Evolutionary conservation across 2,329 filamentous ascomycete genomes (phyloP).

Genomic region (Stenocarpella maydis): DNA sequence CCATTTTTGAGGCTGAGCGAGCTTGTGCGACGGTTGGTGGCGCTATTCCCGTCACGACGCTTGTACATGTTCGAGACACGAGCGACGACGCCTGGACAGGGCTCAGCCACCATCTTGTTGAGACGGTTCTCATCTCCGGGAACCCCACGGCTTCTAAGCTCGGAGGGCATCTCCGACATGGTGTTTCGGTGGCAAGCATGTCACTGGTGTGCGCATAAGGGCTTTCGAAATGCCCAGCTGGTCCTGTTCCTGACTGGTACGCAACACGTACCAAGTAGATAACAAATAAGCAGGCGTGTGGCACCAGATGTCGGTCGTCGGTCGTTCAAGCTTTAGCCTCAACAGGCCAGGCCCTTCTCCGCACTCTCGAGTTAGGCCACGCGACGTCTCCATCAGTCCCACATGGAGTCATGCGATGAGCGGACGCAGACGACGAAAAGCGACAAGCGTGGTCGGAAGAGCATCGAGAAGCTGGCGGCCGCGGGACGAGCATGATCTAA

Average conservation of each 20-base stretch:
- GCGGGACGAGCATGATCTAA: slow-evolving; percentile 4
- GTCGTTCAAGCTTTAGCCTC: slow-evolving; percentile 27
- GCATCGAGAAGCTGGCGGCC: slow-evolving; percentile 10
- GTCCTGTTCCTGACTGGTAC: not conserved
- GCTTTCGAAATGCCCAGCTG: not conserved
- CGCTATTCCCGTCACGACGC: slow-evolving; percentile 23
- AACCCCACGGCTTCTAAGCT: not conserved
- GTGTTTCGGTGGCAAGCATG: not conserved
- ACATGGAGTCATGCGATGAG: slow-evolving; percentile 32
- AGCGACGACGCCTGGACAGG: not conserved
- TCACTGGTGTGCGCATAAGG: not conserved
- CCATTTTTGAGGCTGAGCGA: slow-evolving; percentile 29
- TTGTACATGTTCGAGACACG: slow-evolving; percentile 17
- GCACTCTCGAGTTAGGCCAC: slow-evolving; percentile 25
- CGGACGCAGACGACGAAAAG: slow-evolving; percentile 28
- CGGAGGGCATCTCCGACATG: not conserved
- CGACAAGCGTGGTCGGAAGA: slow-evolving; percentile 23
- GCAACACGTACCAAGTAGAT: not conserved
- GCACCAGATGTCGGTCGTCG: slow-evolving; percentile 12
- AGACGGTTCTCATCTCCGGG: slow-evolving; percentile 13
- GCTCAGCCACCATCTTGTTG: slow-evolving; percentile 25
- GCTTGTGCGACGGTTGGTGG: slow-evolving; percentile 14
- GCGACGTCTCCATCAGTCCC: slow-evolving; percentile 30
- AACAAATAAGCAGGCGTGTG: not conserved
- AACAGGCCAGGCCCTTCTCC: slow-evolving; percentile 29